Evolutionary conservation across 2,329 filamentous ascomycete genomes (phyloP), one percentile per base, ranked within the genome.

Genomic region (Microcera coccophila): DNA sequence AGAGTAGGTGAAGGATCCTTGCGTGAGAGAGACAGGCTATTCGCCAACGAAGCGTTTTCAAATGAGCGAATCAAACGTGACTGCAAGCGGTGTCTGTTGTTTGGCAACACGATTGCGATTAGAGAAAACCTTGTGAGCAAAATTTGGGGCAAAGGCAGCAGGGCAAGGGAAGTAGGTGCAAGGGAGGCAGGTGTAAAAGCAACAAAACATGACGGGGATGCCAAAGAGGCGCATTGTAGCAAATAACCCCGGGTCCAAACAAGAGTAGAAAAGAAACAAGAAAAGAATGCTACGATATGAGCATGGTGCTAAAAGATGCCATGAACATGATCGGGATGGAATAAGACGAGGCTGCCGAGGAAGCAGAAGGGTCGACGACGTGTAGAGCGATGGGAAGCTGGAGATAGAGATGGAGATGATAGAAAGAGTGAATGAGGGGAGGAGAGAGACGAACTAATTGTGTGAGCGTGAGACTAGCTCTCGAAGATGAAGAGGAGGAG

Each of bases 51-150:
- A 36, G 32, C 36, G 21, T 45, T 47, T 47, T 48, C 49, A 54
- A 42, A 47, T 47, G 55, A 53, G 57, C 46, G 50, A 59, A 59
- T 54, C 52, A 54, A 39, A 52, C 38, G 37, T 44, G 42, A 48
- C 44, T 56, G 49, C 57, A 51, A 45, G 53, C 58, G 45, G 50
- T 51, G 71, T 67, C 73, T 75, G 69, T 65, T 71, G 64, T 67
- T 72, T 72, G 69, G 67, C 69, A 65, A 70, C 61, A 71, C 66
- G 69, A 68, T 71, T 71, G 71, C 67, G 59, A 75, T 79, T 78
- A 79, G 76, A 79, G 65, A 70, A 66, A 64, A 63, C 63, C 73
- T 71, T 66, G 67, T 71, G 61, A 66, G 57, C 40, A 56, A 39
- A 46, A 39, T 46, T 48, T 45, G 48, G 45, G 54, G 48, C 48